phyloP scores from a whole-genome alignment of 2,329 filamentous ascomycete genomes.

The Apiospora hydei region DNA sequence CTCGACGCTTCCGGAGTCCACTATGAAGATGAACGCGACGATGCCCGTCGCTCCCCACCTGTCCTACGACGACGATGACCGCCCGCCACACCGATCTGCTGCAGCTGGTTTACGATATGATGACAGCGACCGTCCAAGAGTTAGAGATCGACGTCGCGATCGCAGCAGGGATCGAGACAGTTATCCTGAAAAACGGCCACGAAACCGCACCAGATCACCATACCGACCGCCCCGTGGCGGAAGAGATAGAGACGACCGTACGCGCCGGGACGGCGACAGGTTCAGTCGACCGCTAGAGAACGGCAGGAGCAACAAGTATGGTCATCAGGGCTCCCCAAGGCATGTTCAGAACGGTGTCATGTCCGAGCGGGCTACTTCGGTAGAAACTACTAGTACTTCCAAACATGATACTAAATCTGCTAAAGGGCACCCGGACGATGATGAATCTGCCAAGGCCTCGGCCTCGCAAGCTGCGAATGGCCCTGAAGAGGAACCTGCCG shows the following conservation, averaged over 20 bases:
- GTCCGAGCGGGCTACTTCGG: conserved; percentile 69
- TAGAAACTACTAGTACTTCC: conserved; percentile 63
- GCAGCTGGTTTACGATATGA: conserved; percentile 52
- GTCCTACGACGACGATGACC: conserved; percentile 66
- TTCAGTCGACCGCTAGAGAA: conserved; percentile 37
- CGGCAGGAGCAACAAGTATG: conserved; percentile 48
- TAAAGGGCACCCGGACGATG: conserved; percentile 63
- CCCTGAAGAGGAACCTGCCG: conserved; percentile 56
- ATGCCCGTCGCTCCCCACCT: conserved; percentile 55
- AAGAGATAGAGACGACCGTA: conserved; percentile 36
- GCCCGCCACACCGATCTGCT: conserved; percentile 51
- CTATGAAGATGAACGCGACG: conserved; percentile 64
- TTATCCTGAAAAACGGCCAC: conserved; percentile 59
- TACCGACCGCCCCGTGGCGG: conserved; percentile 37
- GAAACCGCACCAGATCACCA: conserved; percentile 50
- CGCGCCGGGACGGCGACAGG: conserved; percentile 36
- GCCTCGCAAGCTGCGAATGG: conserved; percentile 45
- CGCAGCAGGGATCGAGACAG: conserved; percentile 60
- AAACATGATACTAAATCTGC: conserved; percentile 73
- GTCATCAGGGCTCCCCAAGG: conserved; percentile 51
- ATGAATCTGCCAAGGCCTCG: conserved; percentile 30
- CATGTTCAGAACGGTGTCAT: conserved; percentile 63
- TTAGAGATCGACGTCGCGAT: conserved; percentile 37
- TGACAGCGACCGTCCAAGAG: conserved; percentile 55
- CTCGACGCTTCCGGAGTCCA: conserved; percentile 67